These are phyloP conservation scores for Rutstroemia sp. DNA, from an alignment of 2,329 filamentous ascomycete genomes.

Conservation along the genomic window DNA sequence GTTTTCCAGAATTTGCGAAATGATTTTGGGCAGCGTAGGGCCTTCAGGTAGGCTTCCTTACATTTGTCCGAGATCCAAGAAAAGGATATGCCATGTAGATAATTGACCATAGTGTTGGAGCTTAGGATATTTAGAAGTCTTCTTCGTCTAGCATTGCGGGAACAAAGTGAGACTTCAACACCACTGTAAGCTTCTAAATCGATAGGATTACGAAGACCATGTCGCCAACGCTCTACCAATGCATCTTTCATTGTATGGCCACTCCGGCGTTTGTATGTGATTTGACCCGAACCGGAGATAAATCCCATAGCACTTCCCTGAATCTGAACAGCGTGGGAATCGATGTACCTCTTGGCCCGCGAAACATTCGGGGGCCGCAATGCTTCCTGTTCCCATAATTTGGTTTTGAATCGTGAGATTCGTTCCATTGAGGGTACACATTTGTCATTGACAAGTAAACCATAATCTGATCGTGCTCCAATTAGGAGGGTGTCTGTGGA, in stretches of 20 bases:
- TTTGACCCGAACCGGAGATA: slow-evolving; percentile 4
- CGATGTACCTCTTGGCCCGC: slow-evolving; percentile 7
- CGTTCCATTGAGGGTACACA: neutral
- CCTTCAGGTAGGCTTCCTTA: slow-evolving; percentile 1
- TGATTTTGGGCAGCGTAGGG: slow-evolving; percentile 3
- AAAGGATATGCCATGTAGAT: neutral
- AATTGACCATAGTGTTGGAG: slow-evolving; percentile 13
- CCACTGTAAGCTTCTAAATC: slow-evolving; percentile 14
- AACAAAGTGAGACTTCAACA: slow-evolving; percentile 14
- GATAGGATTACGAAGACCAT: slow-evolving; percentile 8
- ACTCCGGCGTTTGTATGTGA: slow-evolving; percentile 13
- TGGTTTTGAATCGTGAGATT: slow-evolving; percentile 6
- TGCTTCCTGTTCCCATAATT: slow-evolving; percentile 8
- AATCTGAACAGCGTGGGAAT: slow-evolving; percentile 12
- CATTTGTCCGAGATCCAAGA: neutral
- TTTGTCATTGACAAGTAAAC: neutral
- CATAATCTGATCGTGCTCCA: neutral
- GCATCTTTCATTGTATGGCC: slow-evolving; percentile 14
- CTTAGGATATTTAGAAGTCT: slow-evolving; percentile 9
- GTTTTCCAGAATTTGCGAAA: slow-evolving; percentile 12
- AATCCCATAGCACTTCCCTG: slow-evolving; percentile 10
- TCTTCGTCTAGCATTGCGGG: slow-evolving; percentile 11
- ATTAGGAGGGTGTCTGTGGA: neutral
- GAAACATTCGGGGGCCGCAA: slow-evolving; percentile 8
- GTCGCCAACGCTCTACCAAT: slow-evolving; percentile 12